Base-by-base conservation (phyloP, 2,329 filamentous ascomycete genomes). In the Sporothrix phasma region DNA sequence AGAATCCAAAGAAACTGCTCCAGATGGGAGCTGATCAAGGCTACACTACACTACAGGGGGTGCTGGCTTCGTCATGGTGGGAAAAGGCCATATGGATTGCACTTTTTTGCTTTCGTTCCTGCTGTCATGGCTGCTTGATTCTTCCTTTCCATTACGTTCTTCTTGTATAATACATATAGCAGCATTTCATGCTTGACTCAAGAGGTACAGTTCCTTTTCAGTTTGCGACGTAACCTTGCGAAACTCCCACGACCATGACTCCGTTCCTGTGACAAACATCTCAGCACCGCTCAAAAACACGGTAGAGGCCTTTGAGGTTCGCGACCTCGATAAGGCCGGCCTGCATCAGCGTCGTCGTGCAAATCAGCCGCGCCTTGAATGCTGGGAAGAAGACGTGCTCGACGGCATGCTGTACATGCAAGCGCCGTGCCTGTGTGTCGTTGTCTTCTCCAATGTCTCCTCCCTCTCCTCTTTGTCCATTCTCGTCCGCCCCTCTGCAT, bases 211-310 rank as follows among this genome's bases (percentile, higher is more conserved):
- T 41, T 43, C 43, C 6, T 24, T 51, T n/a, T 56, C 17, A 19
- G 10, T 41, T 31, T 59, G 24, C 19, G 41, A 24, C 51, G 22
- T 24, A 10, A 61, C 26, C 26, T 11, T 41, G 17, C n/a, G 10
- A 54, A 54, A 19, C 29, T n/a, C 26, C 49, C 47, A 39, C n/a
- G n/a, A n/a, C 34, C 15, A 37, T 37, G 34, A 37, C 26, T 31
- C 31, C 51, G 2, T 31, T n/a, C 5, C 47, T 11, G 3, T 53
- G 4, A 3, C n/a, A 7, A 17, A 5, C 49, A 1, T 31, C 2
- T 63, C 22, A 97, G 74, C 94, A 97, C 63, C 94, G 80, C 76
- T 99, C 94, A 79, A 99, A 99, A 2, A 97, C 92, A 53, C 90
- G 81, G 75, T 99, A 99, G 65, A 99, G 73, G 0, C 92, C 92